Conservation (phyloP, 768 basidiomycete genomes). For the Tulasnella sp. region DNA sequence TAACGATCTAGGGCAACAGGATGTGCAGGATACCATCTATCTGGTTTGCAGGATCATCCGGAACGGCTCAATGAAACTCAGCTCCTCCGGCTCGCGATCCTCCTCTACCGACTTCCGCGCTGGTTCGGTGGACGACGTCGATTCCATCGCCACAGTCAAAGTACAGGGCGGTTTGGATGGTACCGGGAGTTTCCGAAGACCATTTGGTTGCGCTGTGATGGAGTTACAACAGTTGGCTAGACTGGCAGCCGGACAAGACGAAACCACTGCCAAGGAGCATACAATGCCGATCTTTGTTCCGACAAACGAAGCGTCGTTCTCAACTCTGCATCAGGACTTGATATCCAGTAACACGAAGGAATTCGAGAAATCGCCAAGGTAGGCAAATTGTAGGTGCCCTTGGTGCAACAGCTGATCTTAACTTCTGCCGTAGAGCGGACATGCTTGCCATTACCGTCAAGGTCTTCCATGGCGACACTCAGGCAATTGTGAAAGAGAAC, state of each 20-base stretch:
- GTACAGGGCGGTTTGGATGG: neutral
- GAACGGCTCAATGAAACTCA: constrained; percentile 74
- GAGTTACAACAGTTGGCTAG: constrained; percentile 66
- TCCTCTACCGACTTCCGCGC: constrained; percentile 31
- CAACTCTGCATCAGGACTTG: constrained; percentile 91
- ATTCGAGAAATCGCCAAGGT: constrained; percentile 74
- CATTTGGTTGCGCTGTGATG: constrained; percentile 91
- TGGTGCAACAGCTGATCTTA: neutral
- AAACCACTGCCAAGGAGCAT: constrained; percentile 57
- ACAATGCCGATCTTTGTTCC: constrained; percentile 83
- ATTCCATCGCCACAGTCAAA: too few species aligned
- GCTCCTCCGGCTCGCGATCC: constrained; percentile 42
- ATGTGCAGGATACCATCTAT: constrained; percentile 75
- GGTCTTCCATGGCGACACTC: constrained; percentile 70
- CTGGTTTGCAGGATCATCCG: constrained; percentile 85
- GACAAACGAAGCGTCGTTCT: constrained; percentile 70
- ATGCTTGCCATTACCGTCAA: constrained; percentile 73
- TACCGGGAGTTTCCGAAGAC: constrained; percentile 48
- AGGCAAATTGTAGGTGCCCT: constrained; percentile 3
- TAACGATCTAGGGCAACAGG: constrained; percentile 72
- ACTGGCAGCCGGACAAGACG: constrained; percentile 52
- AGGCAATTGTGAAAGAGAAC: constrained; percentile 68
- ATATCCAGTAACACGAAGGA: constrained; percentile 67
- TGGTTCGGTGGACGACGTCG: constrained; percentile 20
- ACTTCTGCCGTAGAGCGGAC: constrained; percentile 53